A percentile compares a stretch with the other conserved stretches of the same genome.
Evolutionary conservation across 1,139 yeast genomes (phyloP).

Genomic region (Nakaseomyces glabratus): DNA sequence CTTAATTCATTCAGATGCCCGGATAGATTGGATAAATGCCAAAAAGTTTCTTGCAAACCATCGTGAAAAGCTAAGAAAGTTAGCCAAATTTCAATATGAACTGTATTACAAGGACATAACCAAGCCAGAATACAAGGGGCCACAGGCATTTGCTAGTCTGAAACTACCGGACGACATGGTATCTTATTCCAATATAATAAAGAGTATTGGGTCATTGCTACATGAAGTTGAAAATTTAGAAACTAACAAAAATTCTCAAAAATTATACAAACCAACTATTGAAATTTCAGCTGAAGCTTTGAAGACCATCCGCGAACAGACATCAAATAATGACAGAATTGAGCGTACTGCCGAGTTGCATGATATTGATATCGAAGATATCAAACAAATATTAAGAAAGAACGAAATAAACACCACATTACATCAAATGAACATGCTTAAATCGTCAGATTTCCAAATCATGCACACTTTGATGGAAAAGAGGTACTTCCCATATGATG

Average conservation of each 20-base stretch:
- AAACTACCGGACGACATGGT: slow-evolving; percentile 20
- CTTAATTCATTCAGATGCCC: slow-evolving; percentile 6
- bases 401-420: neutral
- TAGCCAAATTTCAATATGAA: slow-evolving; percentile 2
- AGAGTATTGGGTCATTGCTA: neutral
- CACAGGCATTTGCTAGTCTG: slow-evolving; percentile 15
- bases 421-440: slow-evolving; percentile 1
- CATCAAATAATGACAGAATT: slow-evolving; percentile 8
- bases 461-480: slow-evolving; percentile 1
- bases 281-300: neutral
- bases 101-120: slow-evolving; percentile 15
- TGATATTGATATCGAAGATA: slow-evolving; percentile 19
- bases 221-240: slow-evolving; percentile 6
- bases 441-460: slow-evolving; percentile 3
- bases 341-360: slow-evolving; percentile 17
- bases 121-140: slow-evolving; percentile 16
- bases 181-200: slow-evolving; percentile 12
- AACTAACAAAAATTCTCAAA: slow-evolving; percentile 3
- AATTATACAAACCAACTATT: slow-evolving; percentile 4
- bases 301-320: neutral
- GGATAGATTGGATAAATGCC: slow-evolving; percentile 7
- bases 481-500: neutral
- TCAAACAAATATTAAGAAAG: slow-evolving; percentile 15
- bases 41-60: slow-evolving; percentile 11
- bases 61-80: slow-evolving; percentile 12